Evolutionary conservation across 805 yeast genomes (phyloP), one percentile per base, ranked within the genome.

Genomic region (Groenewaldozyma salmanticensis): DNA sequence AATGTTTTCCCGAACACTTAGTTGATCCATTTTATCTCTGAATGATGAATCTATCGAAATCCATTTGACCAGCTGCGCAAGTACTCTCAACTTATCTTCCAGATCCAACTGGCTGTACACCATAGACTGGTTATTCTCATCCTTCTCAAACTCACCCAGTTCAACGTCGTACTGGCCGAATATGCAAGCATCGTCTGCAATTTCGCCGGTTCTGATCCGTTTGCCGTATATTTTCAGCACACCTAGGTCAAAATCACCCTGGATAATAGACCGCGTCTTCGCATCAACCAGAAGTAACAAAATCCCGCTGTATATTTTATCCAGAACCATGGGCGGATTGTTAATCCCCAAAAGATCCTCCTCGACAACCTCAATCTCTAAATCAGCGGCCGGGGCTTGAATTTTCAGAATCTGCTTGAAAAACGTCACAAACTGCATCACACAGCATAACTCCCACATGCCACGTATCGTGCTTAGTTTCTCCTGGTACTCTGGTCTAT

Each of bases 341-440:
- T 43, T 45, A 15, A 49, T 36, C 1, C 62, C 62, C 5, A 54
- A 39, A 17, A 58, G 42, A 33, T 58, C 62, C 37, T 58, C 60
- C 39, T 59, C 64, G 18, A 59, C 43, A 11, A 51, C 51, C 43
- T 57, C 51, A 11, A 52, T 39, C n/a, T 41, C 53, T 19, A 54
- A 46, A 15, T 51, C 55, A 13, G 51, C 45, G 18, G 47, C 56
- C n/a, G 49, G 48, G 2, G 47, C 49, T 9, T 54, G 51, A 21
- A 52, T 42, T 38, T 48, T 45, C 27, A 56, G 41, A 17, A 45
- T 27, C 6, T 36, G 34, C 15, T 48, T 38, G 43, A 58, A 58
- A 40, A 56, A 46, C 19, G 46, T 43, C 27, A 53, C 43, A 53
- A 60, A 58, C 42, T 58, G 60, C 40, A 52, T 42, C 33, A 57